Conservation (phyloP, 2,329 filamentous ascomycete genomes). For the Fusarium falciforme region DNA sequence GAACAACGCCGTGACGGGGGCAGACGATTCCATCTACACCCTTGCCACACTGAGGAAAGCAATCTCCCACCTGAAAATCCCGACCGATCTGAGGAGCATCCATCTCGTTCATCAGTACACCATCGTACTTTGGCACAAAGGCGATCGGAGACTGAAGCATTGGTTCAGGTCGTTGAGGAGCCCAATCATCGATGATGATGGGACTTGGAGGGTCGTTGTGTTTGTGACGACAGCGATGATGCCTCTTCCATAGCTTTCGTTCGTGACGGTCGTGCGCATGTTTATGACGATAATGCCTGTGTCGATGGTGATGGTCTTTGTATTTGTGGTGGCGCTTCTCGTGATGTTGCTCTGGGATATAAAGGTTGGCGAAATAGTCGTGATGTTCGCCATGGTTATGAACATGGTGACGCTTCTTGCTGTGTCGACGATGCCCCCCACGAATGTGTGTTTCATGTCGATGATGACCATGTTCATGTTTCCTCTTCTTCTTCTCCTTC, state of each 20-base stretch:
- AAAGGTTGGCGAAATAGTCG: not conserved
- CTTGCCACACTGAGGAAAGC: not conserved
- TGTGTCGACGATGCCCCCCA: not conserved
- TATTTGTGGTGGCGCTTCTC: not conserved
- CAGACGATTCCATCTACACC: not conserved
- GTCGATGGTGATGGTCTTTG: not conserved
- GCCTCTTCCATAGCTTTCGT: not conserved
- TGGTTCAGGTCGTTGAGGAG: slow-evolving; percentile 13
- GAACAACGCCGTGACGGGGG: not conserved
- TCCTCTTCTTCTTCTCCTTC: not conserved
- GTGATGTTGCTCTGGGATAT: not conserved
- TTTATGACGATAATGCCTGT: slow-evolving; percentile 2
- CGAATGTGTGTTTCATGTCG: not conserved
- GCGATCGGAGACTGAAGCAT: not conserved
- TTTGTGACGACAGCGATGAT: not conserved
- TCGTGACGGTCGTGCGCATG: not conserved
- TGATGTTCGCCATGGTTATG: not conserved
- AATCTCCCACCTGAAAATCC: not conserved
- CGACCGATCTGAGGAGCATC: slow-evolving; percentile 39
- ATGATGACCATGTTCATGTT: not conserved
- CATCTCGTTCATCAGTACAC: slow-evolving; percentile 32
- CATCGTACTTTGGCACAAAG: not conserved
- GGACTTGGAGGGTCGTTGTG: not conserved
- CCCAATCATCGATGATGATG: not conserved
- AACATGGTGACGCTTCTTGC: not conserved